Evolutionary conservation across 1,139 yeast species (phyloP), one percentile per base, ranked within the genome.

Genomic region (Meyerozyma sp.): DNA sequence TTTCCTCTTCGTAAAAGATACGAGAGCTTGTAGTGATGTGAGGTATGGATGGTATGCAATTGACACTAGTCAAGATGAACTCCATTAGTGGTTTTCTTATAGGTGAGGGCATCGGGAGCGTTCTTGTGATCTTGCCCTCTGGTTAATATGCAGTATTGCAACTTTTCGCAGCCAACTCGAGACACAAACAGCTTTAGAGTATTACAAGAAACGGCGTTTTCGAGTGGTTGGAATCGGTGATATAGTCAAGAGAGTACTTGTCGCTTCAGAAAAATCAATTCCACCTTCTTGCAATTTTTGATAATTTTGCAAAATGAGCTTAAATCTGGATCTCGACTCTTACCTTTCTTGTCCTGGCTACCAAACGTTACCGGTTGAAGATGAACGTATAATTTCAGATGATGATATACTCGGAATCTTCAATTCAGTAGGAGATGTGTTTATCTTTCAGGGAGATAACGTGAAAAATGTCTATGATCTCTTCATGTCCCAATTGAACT

Each of bases 401-500:
- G 29, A 27, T 27, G 37, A 32, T 8, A 42, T 42, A 18, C 20
- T 18, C 16, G 13, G 25, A 21, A 36, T 42, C n/a, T 42, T 42
- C 20, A 11, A 25, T 4, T 11, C 28, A 10, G 11, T 42, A 13
- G 20, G 23, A 8, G 18, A 7, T 18, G 23, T 30, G 3, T 42
- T 42, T 14, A 36, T 39, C 4, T 42, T 42, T 28, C 54, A 50
- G 35, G 30, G 28, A 5, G 54, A 51, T 36, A 47, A 42, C 36
- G 47, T 44, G 30, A 38, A 40, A 5, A 52, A 52, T 41, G 49
- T 52, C 42, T 43, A 37, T 28, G 47, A 51, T 20, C 47, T 47
- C 41, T 46, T 51, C 27, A 46, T 52, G 52, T 42, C 50, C 8
- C 37, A 48, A 36, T 47, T 52, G 28, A 52, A 52, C 36, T 51